Conservation (phyloP, 2,329 filamentous ascomycete genomes). For the Alternaria incomplexa region DNA sequence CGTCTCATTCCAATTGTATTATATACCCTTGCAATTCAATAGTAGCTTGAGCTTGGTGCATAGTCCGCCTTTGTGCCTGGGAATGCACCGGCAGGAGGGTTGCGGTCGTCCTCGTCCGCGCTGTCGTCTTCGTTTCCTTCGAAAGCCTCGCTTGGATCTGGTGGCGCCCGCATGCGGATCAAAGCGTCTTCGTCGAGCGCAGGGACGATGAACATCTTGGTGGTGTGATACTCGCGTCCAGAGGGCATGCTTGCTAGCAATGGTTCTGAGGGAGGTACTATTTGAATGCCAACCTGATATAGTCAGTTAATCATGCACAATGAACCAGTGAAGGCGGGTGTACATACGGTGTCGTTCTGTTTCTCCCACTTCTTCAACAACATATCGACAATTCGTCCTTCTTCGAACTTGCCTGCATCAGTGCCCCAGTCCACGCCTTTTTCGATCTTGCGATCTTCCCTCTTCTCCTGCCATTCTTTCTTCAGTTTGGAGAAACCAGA, state of each 20-base stretch:
- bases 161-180: conserved; percentile 62
- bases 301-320: conserved; percentile 4
- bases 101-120: conserved; percentile 43
- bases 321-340: not conserved
- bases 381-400: conserved; percentile 84
- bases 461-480: conserved; percentile 76
- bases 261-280: conserved; percentile 73
- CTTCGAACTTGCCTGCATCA: conserved; percentile 84
- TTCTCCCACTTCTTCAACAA: conserved; percentile 88
- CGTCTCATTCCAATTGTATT: not conserved
- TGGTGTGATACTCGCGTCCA: conserved; percentile 81
- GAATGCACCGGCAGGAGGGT: conserved; percentile 43
- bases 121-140: conserved; percentile 46
- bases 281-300: conserved; percentile 76
- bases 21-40: conserved; percentile 23
- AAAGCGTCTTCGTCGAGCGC: conserved; percentile 69
- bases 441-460: conserved; percentile 80
- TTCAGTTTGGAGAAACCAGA: conserved; percentile 69
- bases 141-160: conserved; percentile 55
- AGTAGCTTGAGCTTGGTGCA: conserved; percentile 36
- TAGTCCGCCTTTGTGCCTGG: conserved; percentile 45
- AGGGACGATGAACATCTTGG: conserved; percentile 72
- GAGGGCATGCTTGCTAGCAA: conserved; percentile 82
- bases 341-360: conserved; percentile 84
- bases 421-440: conserved; percentile 75